phyloP scores from a whole-genome alignment of 495 filamentous ascomycete genomes.

The Xylaria curta region DNA sequence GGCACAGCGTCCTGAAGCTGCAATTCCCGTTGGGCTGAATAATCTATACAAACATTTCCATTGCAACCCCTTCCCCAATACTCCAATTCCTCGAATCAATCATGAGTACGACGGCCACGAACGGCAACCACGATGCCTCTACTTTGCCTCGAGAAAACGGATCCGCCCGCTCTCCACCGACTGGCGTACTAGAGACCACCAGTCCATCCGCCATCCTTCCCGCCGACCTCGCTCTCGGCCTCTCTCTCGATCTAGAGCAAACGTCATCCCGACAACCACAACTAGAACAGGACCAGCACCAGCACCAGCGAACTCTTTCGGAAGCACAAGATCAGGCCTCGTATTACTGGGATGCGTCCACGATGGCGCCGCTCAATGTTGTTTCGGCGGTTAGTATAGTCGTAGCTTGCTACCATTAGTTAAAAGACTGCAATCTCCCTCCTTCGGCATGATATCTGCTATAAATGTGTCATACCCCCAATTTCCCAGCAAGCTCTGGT shows the following conservation, averaged over 20 bases:
- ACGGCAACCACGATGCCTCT: conserved; percentile 23
- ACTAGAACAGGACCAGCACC: conserved; percentile 13
- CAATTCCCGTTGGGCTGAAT: conserved; percentile 11
- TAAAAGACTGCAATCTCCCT: too few species aligned
- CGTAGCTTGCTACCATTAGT: conserved; percentile 9
- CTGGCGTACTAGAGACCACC: conserved; percentile 33
- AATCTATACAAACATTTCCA: not conserved
- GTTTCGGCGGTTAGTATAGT: conserved; percentile 59
- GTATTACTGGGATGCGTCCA: conserved; percentile 56
- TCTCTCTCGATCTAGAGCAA: conserved; percentile 34
- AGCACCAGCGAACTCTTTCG: conserved; percentile 15
- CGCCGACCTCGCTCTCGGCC: conserved; percentile 35
- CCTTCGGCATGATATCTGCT: not conserved
- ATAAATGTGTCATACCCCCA: not conserved
- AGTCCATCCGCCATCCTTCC: conserved; percentile 28
- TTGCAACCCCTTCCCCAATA: conserved; percentile 9
- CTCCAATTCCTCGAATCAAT: not conserved
- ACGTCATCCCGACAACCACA: not conserved
- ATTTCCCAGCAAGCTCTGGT: not conserved
- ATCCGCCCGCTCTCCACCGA: conserved; percentile 29
- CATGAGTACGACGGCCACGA: conserved; percentile 20
- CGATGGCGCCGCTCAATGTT: conserved; percentile 63
- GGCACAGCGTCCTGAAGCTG: not conserved
- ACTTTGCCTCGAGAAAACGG: conserved; percentile 18
- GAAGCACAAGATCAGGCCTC: conserved; percentile 40